These are phyloP conservation scores for Ormosia emarginata DNA, from an alignment of 306 rosid genomes.

Conservation along the genomic window DNA sequence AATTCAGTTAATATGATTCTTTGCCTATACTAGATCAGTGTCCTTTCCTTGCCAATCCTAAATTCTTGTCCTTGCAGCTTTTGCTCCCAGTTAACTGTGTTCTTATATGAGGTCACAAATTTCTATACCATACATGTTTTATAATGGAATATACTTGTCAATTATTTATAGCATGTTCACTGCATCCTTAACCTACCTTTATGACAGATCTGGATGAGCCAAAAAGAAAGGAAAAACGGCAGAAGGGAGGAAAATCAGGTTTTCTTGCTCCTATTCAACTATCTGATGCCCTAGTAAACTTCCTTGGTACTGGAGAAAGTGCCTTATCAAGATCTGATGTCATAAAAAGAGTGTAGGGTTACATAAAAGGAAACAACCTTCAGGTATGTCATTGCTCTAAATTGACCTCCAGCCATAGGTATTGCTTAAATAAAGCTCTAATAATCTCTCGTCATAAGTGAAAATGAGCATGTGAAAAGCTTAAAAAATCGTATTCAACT, in stretches of 20 bases:
- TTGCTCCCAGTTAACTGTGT: background rate
- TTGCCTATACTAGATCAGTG: background rate
- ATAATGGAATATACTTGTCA: conserved; percentile 2
- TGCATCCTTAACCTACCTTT: background rate
- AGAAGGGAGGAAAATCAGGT: conserved; percentile 65
- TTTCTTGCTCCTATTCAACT: conserved; percentile 73
- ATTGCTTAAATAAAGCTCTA: conserved; percentile 7
- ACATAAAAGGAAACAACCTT: conserved; percentile 69
- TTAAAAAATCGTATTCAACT: background rate
- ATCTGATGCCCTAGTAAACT: conserved; percentile 65
- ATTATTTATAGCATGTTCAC: background rate
- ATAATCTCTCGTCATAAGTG: background rate
- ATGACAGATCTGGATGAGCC: conserved; percentile 48
- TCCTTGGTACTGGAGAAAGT: conserved; percentile 70
- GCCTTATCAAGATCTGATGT: conserved; percentile 55
- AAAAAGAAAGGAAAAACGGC: conserved; percentile 53
- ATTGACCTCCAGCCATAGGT: background rate
- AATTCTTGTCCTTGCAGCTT: background rate
- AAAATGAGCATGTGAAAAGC: conserved; percentile 2
- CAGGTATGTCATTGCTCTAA: conserved; percentile 54
- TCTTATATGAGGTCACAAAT: background rate
- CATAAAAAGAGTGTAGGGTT: conserved; percentile 70
- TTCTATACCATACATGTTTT: background rate
- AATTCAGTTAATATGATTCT: background rate
- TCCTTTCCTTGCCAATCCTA: conserved; percentile 4